Evolutionary conservation across 2,329 filamentous ascomycete species (phyloP).

Genomic region (Blumeria hordei): DNA sequence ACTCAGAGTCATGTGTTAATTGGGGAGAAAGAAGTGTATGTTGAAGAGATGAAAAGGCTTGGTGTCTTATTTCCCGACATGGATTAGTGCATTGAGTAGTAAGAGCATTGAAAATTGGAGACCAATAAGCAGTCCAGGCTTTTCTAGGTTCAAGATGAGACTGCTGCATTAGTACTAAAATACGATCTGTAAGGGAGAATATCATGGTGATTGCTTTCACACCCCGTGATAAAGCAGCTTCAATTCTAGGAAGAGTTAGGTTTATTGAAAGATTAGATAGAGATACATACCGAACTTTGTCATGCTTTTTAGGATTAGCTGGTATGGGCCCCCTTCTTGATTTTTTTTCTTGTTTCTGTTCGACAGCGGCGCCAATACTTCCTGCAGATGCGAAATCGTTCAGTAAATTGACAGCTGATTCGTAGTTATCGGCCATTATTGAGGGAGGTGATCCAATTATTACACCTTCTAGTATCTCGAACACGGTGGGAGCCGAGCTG

Average conservation of each 20-base stretch:
- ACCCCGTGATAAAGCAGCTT: conserved; percentile 50
- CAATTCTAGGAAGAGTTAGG: conserved; percentile 25
- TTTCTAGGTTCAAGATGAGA: conserved; percentile 76
- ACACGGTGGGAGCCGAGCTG: conserved; percentile 54
- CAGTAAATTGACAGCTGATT: conserved; percentile 59
- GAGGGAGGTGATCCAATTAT: conserved; percentile 48
- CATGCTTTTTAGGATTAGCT: conserved; percentile 15
- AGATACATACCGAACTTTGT: conserved; percentile 28
- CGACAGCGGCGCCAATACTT: conserved; percentile 42
- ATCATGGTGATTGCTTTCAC: conserved; percentile 62
- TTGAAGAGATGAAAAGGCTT: conserved; percentile 70
- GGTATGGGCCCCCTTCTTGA: conserved; percentile 20
- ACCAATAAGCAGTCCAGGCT: conserved; percentile 96
- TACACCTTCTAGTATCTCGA: conserved; percentile 63
- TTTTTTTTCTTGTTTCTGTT: conserved; percentile 39
- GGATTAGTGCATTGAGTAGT: conserved; percentile 84
- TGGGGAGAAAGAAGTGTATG: conserved; percentile 66
- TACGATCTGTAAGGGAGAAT: conserved; percentile 56
- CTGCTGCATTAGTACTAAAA: conserved; percentile 71
- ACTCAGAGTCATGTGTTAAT: conserved; percentile 48
- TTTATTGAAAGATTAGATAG: conserved; percentile 2
- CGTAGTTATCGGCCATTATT: conserved; percentile 88
- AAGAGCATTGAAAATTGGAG: conserved; percentile 73
- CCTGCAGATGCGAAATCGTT: conserved; percentile 78
- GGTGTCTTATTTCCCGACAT: conserved; percentile 73